Conservation (phyloP, 2,329 filamentous ascomycete species). For the Aspergillus luchuensis region DNA sequence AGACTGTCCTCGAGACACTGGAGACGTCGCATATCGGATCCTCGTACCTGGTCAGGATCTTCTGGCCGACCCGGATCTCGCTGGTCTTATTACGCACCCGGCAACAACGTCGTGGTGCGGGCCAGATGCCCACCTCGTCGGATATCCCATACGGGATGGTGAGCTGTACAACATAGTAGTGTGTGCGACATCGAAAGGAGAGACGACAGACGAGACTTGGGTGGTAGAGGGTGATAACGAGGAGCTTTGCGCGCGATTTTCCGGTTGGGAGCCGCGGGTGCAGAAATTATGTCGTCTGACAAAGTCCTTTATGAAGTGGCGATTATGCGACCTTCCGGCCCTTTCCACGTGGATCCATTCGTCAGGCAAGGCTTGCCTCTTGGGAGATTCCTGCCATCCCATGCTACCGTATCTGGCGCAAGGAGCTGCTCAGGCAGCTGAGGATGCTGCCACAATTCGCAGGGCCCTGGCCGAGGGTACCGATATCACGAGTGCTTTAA, state of each 20-base stretch:
- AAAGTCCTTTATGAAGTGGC: neutral
- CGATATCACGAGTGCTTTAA: neutral
- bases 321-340: neutral
- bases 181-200: neutral
- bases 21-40: neutral
- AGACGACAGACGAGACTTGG: neutral
- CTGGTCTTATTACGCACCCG: neutral
- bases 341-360: neutral
- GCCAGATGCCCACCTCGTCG: neutral
- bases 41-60: neutral
- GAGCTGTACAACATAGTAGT: neutral
- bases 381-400: neutral
- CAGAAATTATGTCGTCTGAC: neutral
- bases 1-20: neutral
- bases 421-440: neutral
- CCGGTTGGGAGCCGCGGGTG: neutral
- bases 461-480: neutral
- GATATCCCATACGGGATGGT: neutral
- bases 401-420: neutral
- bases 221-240: neutral
- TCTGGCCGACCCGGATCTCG: neutral
- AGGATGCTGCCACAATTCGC: neutral
- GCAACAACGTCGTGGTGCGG: neutral
- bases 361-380: neutral
- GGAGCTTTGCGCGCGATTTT: neutral